Conservation (phyloP, 345 rosid species). For the Eucalyptus sideroxylon region DNA sequence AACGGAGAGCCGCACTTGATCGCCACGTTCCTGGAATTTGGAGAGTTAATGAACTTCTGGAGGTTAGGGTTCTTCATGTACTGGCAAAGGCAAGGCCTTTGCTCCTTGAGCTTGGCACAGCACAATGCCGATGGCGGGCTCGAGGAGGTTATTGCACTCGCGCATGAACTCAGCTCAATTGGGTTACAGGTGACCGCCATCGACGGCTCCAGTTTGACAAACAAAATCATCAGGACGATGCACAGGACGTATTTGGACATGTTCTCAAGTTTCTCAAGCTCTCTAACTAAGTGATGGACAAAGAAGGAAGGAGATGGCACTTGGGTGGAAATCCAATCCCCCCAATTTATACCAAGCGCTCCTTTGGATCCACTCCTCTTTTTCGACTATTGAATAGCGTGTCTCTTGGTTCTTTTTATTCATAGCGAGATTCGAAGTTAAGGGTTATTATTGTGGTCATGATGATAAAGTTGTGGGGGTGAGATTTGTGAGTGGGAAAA, state of each 20-base stretch:
- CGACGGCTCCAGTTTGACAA: neutral
- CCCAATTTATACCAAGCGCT: neutral
- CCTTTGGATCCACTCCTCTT: neutral
- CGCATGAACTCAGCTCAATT: slow-evolving; percentile 71
- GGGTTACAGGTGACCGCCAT: slow-evolving; percentile 60
- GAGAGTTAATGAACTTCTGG: slow-evolving; percentile 51
- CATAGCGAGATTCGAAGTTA: neutral
- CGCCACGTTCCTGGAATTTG: slow-evolving; percentile 85
- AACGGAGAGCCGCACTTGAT: slow-evolving; percentile 62
- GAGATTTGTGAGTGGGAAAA: neutral
- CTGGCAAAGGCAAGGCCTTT: slow-evolving; percentile 84
- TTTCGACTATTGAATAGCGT: neutral
- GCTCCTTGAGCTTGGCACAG: slow-evolving; percentile 70
- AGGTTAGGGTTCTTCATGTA: slow-evolving; percentile 66
- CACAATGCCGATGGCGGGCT: slow-evolving; percentile 44
- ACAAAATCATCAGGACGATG: neutral
- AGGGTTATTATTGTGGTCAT: neutral
- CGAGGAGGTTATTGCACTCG: slow-evolving; percentile 53
- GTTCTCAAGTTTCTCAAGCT: neutral
- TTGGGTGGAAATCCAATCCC: neutral
- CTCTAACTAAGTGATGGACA: neutral
- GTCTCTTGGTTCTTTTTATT: neutral
- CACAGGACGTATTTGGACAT: neutral
- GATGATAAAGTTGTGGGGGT: neutral
- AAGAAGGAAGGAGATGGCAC: neutral